These are phyloP conservation scores for Sambucus nigra DNA, from an alignment of 129 eudicot species.

Conservation along the genomic window DNA sequence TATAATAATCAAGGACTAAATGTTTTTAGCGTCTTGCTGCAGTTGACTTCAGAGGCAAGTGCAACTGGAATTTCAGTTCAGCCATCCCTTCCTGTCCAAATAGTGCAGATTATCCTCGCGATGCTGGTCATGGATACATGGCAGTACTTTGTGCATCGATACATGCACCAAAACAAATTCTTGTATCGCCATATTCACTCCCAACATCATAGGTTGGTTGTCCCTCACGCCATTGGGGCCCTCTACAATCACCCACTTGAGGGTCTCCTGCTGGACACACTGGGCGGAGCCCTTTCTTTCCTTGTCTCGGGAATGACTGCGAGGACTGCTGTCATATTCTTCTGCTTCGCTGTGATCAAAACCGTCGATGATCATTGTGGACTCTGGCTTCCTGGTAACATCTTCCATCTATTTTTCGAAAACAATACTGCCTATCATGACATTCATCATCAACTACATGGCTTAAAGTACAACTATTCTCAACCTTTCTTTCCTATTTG, in stretches of 20 bases:
- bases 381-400: slow-evolving; percentile 68
- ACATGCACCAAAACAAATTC: slow-evolving; percentile 83
- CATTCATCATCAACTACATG: slow-evolving; percentile 78
- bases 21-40: slow-evolving; percentile 7
- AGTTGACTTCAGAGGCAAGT: slow-evolving; percentile 47
- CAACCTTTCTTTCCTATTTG: slow-evolving; percentile 84
- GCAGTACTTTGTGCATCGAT: slow-evolving; percentile 81
- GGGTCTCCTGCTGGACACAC: slow-evolving; percentile 62
- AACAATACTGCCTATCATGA: slow-evolving; percentile 82
- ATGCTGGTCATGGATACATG: slow-evolving; percentile 78
- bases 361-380: slow-evolving; percentile 83
- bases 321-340: slow-evolving; percentile 65
- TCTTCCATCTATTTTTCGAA: slow-evolving; percentile 53
- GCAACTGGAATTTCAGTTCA: slow-evolving; percentile 29
- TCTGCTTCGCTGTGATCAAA: slow-evolving; percentile 68
- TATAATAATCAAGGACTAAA: no score
- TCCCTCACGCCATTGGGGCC: slow-evolving; percentile 80
- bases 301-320: slow-evolving; percentile 74
- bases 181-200: slow-evolving; percentile 72
- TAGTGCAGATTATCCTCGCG: slow-evolving; percentile 46
- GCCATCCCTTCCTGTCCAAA: slow-evolving; percentile 38
- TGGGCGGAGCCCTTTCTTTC: slow-evolving; percentile 77
- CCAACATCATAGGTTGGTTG: slow-evolving; percentile 67
- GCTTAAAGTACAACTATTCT: slow-evolving; percentile 63
- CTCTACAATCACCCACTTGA: slow-evolving; percentile 76